phyloP scores from a whole-genome alignment of 352 stramenopile species.

The Phytopythium helicoides region DNA sequence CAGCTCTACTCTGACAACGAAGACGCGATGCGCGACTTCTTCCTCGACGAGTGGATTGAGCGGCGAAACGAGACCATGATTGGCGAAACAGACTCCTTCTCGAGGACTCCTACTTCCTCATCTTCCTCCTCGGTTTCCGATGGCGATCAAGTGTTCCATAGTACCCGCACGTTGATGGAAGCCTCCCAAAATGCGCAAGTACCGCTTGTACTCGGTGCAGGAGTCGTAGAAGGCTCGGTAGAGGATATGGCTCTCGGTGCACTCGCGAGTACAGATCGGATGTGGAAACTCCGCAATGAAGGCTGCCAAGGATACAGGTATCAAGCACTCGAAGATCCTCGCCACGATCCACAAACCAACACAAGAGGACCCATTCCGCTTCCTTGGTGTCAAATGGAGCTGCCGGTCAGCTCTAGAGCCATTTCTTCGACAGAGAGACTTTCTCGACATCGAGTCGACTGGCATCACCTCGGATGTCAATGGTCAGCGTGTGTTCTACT shows the following conservation, averaged over 20 bases:
- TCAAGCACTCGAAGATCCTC: conserved; percentile 30
- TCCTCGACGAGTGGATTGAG: conserved; percentile 20
- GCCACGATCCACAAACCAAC: conserved; percentile 19
- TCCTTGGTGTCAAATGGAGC: conserved; percentile 49
- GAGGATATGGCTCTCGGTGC: conserved; percentile 32
- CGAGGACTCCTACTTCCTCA: conserved; percentile 15
- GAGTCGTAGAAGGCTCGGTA: conserved; percentile 24
- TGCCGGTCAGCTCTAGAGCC: conserved; percentile 6
- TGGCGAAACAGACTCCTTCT: conserved; percentile 18
- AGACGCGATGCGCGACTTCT: conserved; percentile 14
- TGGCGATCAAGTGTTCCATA: not conserved
- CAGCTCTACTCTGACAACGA: conserved; percentile 26
- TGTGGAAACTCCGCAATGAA: conserved; percentile 21
- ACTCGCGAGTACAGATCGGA: conserved; percentile 25
- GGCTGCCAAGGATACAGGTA: conserved; percentile 16
- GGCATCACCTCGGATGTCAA: conserved; percentile 38
- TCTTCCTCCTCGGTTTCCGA: not conserved
- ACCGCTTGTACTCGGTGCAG: conserved; percentile 24
- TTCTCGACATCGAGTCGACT: conserved; percentile 43
- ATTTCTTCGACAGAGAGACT: conserved; percentile 52
- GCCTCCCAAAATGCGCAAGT: conserved; percentile 18
- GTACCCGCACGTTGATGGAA: conserved; percentile 21
- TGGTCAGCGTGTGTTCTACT: conserved; percentile 27
- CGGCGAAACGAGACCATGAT: not conserved
- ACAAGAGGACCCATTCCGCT: conserved; percentile 34